A percentile compares a stretch with the other conserved stretches of the same genome.
Evolutionary conservation across 495 filamentous ascomycete species (phyloP).

Genomic region (Cenococcum geophilum): DNA sequence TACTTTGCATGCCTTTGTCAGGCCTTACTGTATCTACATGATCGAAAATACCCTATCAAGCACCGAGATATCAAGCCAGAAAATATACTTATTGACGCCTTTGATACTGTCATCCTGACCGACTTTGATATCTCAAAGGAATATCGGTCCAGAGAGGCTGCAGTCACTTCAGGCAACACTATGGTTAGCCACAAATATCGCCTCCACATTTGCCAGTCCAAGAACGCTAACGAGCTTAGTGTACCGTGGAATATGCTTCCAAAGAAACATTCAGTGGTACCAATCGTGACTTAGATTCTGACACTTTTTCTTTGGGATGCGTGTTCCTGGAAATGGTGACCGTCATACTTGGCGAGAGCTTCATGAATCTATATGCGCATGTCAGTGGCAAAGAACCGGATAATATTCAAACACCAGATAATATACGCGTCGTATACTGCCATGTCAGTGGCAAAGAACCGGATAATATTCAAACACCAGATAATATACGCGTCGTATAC

Average conservation of each 20-base stretch:
- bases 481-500: not conserved
- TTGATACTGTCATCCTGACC: not conserved
- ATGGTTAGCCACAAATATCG: not conserved
- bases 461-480: not conserved
- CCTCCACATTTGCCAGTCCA: not conserved
- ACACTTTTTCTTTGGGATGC: constrained; percentile 3
- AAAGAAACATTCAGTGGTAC: not conserved
- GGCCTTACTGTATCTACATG: not conserved
- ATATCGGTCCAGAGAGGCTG: not conserved
- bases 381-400: not conserved
- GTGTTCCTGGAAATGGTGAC: constrained; percentile 4
- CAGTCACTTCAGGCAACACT: not conserved
- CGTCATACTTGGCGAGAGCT: constrained; percentile 1
- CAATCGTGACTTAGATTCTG: not conserved
- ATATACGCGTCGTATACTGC: not conserved
- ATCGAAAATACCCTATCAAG: not conserved
- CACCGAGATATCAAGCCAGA: constrained; percentile 7
- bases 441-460: not conserved
- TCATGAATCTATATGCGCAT: not conserved
- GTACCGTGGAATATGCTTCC: not conserved
- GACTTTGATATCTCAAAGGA: constrained; percentile 7
- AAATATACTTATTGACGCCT: constrained; percentile 3
- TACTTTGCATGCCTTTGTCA: constrained; percentile 6
- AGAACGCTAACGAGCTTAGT: not conserved
- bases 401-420: no score